Percentiles rank a stretch among this genome's conserved stretches.
These are phyloP conservation scores for Umbelopsis sp. DNA, from an alignment of 371 early-diverging fungal genomes.

Conservation along the genomic window DNA sequence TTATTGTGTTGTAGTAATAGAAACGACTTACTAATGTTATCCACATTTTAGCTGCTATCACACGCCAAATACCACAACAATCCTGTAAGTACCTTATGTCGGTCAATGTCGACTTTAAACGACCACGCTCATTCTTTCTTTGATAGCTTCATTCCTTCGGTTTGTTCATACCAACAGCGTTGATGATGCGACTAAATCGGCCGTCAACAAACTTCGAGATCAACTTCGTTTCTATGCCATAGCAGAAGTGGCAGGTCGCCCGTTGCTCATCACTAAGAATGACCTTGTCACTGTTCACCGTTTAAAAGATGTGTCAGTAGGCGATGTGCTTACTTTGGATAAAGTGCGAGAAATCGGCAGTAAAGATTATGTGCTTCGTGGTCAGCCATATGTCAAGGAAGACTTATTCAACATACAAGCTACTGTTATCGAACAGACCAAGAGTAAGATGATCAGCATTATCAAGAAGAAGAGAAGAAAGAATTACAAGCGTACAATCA, in stretches of 20 bases:
- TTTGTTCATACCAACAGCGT: constrained; percentile 6
- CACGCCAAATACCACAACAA: constrained; percentile 10
- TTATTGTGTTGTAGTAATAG: no score
- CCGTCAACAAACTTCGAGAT: constrained; percentile 52
- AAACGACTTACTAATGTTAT: not conserved
- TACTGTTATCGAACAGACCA: constrained; percentile 90
- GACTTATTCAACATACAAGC: constrained; percentile 77
- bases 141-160: constrained; percentile 5
- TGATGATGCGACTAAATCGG: constrained; percentile 27
- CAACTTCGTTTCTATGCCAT: constrained; percentile 80
- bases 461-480: constrained; percentile 91
- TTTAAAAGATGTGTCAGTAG: constrained; percentile 78
- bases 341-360: constrained; percentile 89
- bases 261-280: constrained; percentile 84
- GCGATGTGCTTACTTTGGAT: constrained; percentile 87
- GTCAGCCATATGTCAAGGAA: constrained; percentile 83
- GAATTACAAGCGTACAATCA: constrained; percentile 76
- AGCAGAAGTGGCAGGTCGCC: constrained; percentile 87
- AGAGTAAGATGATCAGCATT: constrained; percentile 75
- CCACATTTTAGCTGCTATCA: not conserved
- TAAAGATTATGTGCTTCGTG: constrained; percentile 84
- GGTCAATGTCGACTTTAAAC: not conserved
- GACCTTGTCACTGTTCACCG: constrained; percentile 88
- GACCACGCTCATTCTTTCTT: not conserved
- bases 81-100: not conserved